These are phyloP conservation scores for Astrothelium macrocarpum DNA, from an alignment of 495 filamentous ascomycete species.

Conservation along the genomic window DNA sequence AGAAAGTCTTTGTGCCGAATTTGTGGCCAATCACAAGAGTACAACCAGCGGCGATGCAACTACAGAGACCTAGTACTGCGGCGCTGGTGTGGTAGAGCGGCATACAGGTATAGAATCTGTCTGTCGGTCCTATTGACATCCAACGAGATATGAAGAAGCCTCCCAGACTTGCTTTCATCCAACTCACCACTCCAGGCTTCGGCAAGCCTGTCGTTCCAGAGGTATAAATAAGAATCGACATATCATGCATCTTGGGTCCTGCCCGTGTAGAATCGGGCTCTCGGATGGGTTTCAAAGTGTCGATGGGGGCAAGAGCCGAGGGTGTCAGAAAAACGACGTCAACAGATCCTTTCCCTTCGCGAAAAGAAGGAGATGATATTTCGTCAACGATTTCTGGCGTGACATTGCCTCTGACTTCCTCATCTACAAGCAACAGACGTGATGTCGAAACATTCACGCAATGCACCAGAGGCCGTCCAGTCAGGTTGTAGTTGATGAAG, in stretches of 20 bases:
- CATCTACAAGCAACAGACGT: constrained; percentile 65
- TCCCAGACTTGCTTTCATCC: constrained; percentile 54
- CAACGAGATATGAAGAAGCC: constrained; percentile 47
- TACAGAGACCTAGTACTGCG: constrained; percentile 55
- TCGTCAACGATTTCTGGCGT: constrained; percentile 38
- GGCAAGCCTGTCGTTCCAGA: constrained; percentile 85
- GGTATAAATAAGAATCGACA: constrained; percentile 75
- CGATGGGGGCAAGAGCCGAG: constrained; percentile 6
- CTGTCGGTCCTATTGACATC: constrained; percentile 46
- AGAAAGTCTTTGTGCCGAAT: constrained; percentile 77
- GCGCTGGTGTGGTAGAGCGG: constrained; percentile 90
- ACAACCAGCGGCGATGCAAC: constrained; percentile 47
- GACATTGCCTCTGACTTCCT: constrained; percentile 48
- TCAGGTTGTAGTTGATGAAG: constrained; percentile 89
- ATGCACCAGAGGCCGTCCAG: constrained; percentile 65
- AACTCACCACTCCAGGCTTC: constrained; percentile 78
- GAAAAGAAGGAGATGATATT: constrained; percentile 18
- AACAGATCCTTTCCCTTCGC: constrained; percentile 11
- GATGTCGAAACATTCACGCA: constrained; percentile 64
- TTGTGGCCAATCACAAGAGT: constrained; percentile 67
- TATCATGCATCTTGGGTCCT: constrained; percentile 43
- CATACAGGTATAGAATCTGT: constrained; percentile 87
- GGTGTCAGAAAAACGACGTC: constrained; percentile 14
- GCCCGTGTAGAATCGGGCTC: constrained; percentile 52
- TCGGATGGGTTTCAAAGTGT: constrained; percentile 28